These are phyloP conservation scores for Solanum hybrid DNA, from an alignment of 305 asterid species.

Conservation along the genomic window DNA sequence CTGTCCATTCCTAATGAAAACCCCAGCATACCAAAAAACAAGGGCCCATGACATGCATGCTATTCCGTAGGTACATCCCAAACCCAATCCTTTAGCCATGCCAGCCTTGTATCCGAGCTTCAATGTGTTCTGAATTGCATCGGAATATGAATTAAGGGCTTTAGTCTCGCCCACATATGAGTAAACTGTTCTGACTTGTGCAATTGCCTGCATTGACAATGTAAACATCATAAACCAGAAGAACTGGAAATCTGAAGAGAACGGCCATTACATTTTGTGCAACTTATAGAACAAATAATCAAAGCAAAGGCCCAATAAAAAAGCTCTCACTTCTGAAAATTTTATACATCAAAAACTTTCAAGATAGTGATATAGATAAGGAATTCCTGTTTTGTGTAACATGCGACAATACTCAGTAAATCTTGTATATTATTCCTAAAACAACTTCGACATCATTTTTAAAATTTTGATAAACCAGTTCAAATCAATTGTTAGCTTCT, in stretches of 20 bases:
- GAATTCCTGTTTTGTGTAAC: background rate
- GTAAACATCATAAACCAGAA: background rate
- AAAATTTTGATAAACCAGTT: background rate
- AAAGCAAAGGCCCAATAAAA: background rate
- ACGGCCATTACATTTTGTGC: background rate
- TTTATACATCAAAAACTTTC: background rate
- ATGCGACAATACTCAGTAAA: background rate
- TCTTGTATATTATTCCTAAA: background rate
- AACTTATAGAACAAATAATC: background rate
- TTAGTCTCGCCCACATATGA: conserved; percentile 86
- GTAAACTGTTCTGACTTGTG: conserved; percentile 96
- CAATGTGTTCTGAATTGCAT: conserved; percentile 76
- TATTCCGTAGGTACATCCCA: conserved; percentile 94
- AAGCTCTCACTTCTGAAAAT: background rate
- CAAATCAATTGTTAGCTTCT: background rate
- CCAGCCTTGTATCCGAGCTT: conserved; percentile 97
- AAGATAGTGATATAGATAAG: background rate
- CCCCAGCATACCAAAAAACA: conserved; percentile 99
- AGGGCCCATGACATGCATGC: conserved; percentile 99
- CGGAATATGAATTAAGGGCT: conserved; percentile 75
- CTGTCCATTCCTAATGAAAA: conserved; percentile 82
- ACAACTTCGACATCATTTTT: background rate
- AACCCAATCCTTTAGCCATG: conserved; percentile 96
- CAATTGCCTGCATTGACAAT: conserved; percentile 58
- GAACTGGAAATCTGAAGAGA: background rate